phyloP scores from a whole-genome alignment of 768 basidiomycete genomes.

The Boletus insuetus region DNA sequence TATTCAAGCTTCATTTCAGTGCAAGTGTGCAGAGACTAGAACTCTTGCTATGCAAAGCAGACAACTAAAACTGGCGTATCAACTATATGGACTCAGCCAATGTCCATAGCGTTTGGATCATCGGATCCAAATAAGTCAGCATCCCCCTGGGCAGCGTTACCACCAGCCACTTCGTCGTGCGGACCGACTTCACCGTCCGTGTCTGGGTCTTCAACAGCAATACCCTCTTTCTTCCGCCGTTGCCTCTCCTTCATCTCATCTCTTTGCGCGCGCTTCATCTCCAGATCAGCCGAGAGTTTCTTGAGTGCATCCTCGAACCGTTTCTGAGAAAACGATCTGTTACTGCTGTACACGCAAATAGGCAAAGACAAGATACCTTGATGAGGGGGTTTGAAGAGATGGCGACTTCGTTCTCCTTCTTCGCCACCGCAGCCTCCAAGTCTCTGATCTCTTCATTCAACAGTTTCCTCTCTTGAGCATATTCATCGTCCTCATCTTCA shows the following conservation, averaged over 20 bases:
- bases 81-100: conserved; percentile 18
- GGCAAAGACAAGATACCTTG: conserved; percentile 44
- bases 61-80: neutral
- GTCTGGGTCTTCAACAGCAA: conserved; percentile 38
- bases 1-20: neutral
- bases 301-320: conserved; percentile 91
- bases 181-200: conserved; percentile 39
- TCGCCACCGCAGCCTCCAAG: conserved; percentile 81
- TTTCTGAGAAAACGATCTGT: conserved; percentile 47
- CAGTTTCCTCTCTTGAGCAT: conserved; percentile 71
- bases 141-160: conserved; percentile 18
- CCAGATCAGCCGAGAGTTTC: conserved; percentile 83
- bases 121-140: conserved; percentile 50
- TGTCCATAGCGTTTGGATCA: conserved; percentile 36
- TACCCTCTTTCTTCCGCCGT: conserved; percentile 68
- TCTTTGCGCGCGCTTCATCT: conserved; percentile 76
- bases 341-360: neutral
- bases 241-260: conserved; percentile 79
- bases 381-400: conserved; percentile 86
- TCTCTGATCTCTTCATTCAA: conserved; percentile 89
- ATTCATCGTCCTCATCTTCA: conserved; percentile 82
- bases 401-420: conserved; percentile 81
- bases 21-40: neutral
- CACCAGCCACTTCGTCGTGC: conserved; percentile 36
- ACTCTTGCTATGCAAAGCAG: neutral